Evolutionary conservation across 2,329 filamentous ascomycete species (phyloP).

Genomic region (Rhynchosporium graminicola): DNA sequence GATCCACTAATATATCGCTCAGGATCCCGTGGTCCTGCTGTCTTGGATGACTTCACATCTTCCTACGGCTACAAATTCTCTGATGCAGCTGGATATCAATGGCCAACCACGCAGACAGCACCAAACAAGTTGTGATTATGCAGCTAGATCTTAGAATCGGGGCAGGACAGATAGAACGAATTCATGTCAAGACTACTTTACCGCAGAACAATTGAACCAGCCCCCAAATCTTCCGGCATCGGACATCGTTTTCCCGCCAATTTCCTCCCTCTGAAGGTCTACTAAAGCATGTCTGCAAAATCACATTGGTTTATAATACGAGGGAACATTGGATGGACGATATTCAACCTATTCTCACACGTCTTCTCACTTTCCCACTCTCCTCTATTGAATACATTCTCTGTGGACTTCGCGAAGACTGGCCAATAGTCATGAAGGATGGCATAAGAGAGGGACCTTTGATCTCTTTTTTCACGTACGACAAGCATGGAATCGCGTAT

Average conservation of each 20-base stretch:
- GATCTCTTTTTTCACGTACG: not conserved
- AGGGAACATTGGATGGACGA: not conserved
- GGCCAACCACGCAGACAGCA: constrained; percentile 75
- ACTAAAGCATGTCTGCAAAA: not conserved
- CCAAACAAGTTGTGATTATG: constrained; percentile 78
- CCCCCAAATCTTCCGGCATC: not conserved
- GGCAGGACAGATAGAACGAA: constrained; percentile 19
- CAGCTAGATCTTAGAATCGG: constrained; percentile 7
- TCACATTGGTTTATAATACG: not conserved
- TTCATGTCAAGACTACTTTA: constrained; percentile 19
- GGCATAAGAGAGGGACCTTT: not conserved
- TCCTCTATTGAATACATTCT: constrained; percentile 10
- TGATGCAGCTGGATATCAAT: constrained; percentile 93
- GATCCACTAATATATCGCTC: constrained; percentile 12
- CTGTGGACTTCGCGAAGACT: constrained; percentile 19
- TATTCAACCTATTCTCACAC: constrained; percentile 5
- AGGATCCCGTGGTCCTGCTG: constrained; percentile 95
- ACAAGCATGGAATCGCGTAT: not conserved
- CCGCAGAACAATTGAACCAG: constrained; percentile 7
- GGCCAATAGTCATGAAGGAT: constrained; percentile 10
- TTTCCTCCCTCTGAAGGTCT: not conserved
- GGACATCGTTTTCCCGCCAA: not conserved
- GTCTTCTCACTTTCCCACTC: not conserved
- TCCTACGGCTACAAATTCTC: constrained; percentile 99
- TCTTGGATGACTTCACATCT: constrained; percentile 96